Percentiles rank a stretch among this genome's conserved stretches.
These are phyloP conservation scores for Clathrospora elynae DNA, from an alignment of 2,329 filamentous ascomycete genomes.

Conservation along the genomic window DNA sequence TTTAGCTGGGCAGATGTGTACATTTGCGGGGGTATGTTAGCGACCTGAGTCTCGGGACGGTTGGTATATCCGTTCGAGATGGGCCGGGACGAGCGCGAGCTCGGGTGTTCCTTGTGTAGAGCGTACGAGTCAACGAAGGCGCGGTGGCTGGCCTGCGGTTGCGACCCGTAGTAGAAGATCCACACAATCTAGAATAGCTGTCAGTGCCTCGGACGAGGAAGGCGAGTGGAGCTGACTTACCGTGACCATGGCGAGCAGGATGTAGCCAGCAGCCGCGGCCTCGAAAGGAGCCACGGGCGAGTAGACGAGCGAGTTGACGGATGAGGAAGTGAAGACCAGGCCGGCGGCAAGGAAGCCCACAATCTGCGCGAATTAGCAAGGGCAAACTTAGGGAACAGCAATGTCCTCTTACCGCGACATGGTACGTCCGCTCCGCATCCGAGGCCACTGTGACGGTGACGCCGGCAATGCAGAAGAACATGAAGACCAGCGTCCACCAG, in stretches of 20 bases:
- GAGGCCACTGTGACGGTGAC: conserved; percentile 83
- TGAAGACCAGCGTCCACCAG: conserved; percentile 91
- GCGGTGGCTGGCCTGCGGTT: conserved; percentile 81
- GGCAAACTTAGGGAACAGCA: conserved; percentile 2
- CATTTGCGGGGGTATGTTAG: conserved; percentile 81
- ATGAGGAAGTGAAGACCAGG: conserved; percentile 82
- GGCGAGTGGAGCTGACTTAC: too few species aligned
- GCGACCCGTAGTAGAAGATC: conserved; percentile 98
- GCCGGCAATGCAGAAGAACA: conserved; percentile 79
- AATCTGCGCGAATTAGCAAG: conserved; percentile 57
- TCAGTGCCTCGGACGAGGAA: too few species aligned
- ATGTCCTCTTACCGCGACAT: conserved; percentile 70
- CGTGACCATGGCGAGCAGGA: conserved; percentile 88
- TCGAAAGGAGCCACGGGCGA: conserved; percentile 73
- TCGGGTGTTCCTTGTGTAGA: conserved; percentile 78
- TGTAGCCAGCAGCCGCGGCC: conserved; percentile 89
- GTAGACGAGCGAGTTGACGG: conserved; percentile 87
- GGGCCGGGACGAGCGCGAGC: conserved; percentile 66
- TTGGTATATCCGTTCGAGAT: conserved; percentile 75
- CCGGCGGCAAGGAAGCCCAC: conserved; percentile 85
- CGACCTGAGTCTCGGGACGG: conserved; percentile 81
- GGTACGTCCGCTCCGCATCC: conserved; percentile 83
- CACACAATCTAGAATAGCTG: conserved; percentile 74
- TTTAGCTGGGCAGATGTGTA: conserved; percentile 95
- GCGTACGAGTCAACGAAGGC: conserved; percentile 96